Conservation (phyloP, 257 asterid genomes). For the Solanum microdontum region DNA sequence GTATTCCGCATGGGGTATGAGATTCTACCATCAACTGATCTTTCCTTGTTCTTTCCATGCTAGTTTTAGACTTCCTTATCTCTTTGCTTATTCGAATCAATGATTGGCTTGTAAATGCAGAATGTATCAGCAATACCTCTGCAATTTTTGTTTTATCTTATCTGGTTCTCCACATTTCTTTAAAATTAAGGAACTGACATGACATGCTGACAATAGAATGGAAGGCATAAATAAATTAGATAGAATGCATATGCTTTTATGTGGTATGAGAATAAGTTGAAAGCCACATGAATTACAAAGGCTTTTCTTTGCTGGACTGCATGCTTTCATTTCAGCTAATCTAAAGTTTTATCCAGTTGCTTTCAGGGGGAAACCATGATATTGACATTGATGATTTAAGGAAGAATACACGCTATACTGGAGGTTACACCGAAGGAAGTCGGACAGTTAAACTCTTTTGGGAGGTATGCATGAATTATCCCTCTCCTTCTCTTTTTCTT, state of each 20-base stretch:
- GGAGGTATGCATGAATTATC: constrained; percentile 53
- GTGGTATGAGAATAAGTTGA: not conserved
- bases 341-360: constrained; percentile 39
- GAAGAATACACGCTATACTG: constrained; percentile 77
- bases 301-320: not conserved
- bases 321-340: not conserved
- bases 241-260: not conserved
- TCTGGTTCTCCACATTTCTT: not conserved
- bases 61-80: not conserved
- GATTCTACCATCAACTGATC: not conserved
- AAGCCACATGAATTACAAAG: not conserved
- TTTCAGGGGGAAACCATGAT: constrained; percentile 87
- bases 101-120: not conserved
- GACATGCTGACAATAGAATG: not conserved
- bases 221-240: not conserved
- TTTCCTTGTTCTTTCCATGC: not conserved
- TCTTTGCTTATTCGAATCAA: not conserved
- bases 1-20: not conserved
- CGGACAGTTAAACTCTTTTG: constrained; percentile 82
- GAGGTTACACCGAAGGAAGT: constrained; percentile 87
- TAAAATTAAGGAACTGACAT: not conserved
- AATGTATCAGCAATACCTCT: not conserved
- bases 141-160: not conserved
- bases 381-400: constrained; percentile 84
- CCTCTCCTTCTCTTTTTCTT: constrained; percentile 3